Conservation (phyloP, 2,329 filamentous ascomycete species). For the Scleromitrula shiraiana region DNA sequence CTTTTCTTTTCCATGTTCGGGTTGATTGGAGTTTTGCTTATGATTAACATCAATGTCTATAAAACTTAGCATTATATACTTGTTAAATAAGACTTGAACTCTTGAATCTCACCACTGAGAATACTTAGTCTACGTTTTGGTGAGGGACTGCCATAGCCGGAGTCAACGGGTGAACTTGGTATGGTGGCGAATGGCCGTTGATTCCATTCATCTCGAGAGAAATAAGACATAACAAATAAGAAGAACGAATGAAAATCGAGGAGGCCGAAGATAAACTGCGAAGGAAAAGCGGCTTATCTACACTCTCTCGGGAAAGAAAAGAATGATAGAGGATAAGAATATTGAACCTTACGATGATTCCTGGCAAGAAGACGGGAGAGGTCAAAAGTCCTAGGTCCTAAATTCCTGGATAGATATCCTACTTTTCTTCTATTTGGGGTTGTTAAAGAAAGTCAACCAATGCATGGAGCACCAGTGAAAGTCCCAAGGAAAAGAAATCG, state of each 20-base stretch:
- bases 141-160: conserved; percentile 13
- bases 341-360: neutral
- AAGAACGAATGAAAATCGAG: conserved; percentile 18
- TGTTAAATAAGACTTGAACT: neutral
- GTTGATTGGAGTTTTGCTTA: neutral
- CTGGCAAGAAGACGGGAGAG: neutral
- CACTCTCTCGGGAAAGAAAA: conserved; percentile 19
- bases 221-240: conserved; percentile 12
- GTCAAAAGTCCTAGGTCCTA: neutral
- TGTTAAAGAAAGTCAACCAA: conserved; percentile 15
- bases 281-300: conserved; percentile 20
- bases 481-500: too few relatives aligned
- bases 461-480: too few relatives aligned
- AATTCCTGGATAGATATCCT: conserved; percentile 3
- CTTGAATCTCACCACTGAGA: neutral
- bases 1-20: conserved; percentile 3
- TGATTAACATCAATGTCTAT: neutral
- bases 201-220: neutral
- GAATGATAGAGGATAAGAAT: conserved; percentile 15
- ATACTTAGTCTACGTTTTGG: conserved; percentile 3
- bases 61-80: neutral
- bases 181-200: neutral
- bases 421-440: neutral
- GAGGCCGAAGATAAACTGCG: conserved; percentile 22
- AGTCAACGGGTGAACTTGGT: conserved; percentile 7